Percentiles rank a stretch among this genome's conserved stretches.
phyloP scores from a whole-genome alignment of 1,139 yeast species.

The Saccharomyces hybrid region DNA sequence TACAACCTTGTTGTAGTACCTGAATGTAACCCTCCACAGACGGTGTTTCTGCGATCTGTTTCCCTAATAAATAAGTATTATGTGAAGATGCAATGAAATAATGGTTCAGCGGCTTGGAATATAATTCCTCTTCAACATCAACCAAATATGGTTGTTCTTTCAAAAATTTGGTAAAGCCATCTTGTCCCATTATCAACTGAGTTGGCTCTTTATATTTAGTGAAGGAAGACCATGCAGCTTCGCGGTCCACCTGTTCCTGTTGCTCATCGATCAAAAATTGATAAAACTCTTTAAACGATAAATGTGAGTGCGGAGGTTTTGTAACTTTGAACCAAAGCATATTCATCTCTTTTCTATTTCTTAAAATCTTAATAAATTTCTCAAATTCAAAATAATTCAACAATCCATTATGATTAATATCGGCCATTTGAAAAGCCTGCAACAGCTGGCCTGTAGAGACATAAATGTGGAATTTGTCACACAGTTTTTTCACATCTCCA shows the following conservation, averaged over 20 bases:
- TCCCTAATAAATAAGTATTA: slow-evolving; percentile 81
- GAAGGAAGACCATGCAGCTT: slow-evolving; percentile 36
- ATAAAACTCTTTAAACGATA: slow-evolving; percentile 37
- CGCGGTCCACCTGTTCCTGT: slow-evolving; percentile 36
- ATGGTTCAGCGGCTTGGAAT: slow-evolving; percentile 66
- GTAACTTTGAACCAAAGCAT: slow-evolving; percentile 34
- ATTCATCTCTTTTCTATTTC: slow-evolving; percentile 44
- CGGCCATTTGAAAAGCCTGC: slow-evolving; percentile 45
- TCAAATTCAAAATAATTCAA: slow-evolving; percentile 68
- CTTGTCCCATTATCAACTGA: neutral
- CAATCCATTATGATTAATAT: slow-evolving; percentile 37
- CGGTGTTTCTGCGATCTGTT: slow-evolving; percentile 87
- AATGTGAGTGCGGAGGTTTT: slow-evolving; percentile 6
- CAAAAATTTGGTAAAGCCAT: slow-evolving; percentile 31
- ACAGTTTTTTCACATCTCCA: slow-evolving; percentile 58
- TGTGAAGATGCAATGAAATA: slow-evolving; percentile 90
- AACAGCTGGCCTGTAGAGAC: slow-evolving; percentile 39
- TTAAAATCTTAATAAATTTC: slow-evolving; percentile 50
- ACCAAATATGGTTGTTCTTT: slow-evolving; percentile 37
- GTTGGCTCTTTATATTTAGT: slow-evolving; percentile 36
- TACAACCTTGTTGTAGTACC: slow-evolving; percentile 82
- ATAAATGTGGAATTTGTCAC: slow-evolving; percentile 63
- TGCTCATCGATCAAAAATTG: slow-evolving; percentile 47
- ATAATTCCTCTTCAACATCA: slow-evolving; percentile 37
- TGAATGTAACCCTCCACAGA: slow-evolving; percentile 87